Percentiles rank a stretch among this genome's conserved stretches.
Conservation (phyloP, 2,329 filamentous ascomycete species). For the Sclerotinia sclerotiorum region DNA sequence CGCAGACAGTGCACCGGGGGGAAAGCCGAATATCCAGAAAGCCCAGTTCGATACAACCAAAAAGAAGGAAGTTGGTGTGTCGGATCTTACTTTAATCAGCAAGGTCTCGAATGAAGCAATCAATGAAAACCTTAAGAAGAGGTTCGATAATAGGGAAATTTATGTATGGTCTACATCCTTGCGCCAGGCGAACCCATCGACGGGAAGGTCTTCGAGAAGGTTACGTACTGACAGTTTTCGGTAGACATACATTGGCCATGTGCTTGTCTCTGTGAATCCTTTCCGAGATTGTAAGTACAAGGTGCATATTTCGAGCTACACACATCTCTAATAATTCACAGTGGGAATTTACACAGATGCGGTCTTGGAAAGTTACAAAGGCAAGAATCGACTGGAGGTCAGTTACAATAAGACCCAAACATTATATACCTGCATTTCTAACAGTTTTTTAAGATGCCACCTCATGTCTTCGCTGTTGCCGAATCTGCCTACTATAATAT, state of each 20-base stretch:
- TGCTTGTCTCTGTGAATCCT: conserved; percentile 97
- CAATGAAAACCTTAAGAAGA: conserved; percentile 98
- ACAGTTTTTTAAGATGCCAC: conserved; percentile 58
- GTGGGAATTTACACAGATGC: conserved; percentile 96
- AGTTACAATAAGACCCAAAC: conserved; percentile 24
- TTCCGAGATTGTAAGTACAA: conserved; percentile 74
- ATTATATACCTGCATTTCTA: not conserved
- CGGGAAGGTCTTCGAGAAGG: not conserved
- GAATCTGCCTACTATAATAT: conserved; percentile 99
- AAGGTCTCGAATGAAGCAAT: conserved; percentile 99
- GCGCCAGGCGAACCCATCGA: conserved; percentile 6
- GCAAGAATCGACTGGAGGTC: conserved; percentile 91
- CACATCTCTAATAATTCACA: conserved; percentile 48
- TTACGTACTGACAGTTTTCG: conserved; percentile 25
- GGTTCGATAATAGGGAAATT: conserved; percentile 96
- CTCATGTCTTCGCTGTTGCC: conserved; percentile 96
- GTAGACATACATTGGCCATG: conserved; percentile 97
- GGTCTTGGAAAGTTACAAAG: conserved; percentile 89
- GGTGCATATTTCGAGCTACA: not conserved
- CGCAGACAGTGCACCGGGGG: conserved; percentile 31
- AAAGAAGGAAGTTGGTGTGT: conserved; percentile 99
- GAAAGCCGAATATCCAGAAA: conserved; percentile 75
- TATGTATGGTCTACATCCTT: conserved; percentile 56
- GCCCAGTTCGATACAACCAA: conserved; percentile 93
- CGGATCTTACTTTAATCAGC: conserved; percentile 93